Evolutionary conservation across 371 early-diverging fungal species (phyloP), one percentile per base, ranked within the genome.

Genomic region (Syncephalis fuscata): DNA sequence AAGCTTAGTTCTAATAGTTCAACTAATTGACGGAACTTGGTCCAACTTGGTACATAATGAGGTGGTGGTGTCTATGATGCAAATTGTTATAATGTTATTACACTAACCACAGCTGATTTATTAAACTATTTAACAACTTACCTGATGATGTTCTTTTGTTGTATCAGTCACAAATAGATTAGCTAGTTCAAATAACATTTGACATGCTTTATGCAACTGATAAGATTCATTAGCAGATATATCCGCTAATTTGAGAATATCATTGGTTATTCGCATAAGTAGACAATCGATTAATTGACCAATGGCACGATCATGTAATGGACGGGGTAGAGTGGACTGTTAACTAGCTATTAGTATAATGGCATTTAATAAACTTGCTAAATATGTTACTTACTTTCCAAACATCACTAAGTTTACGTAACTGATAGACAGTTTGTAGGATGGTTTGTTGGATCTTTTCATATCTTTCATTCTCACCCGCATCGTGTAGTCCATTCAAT

Each of bases 151-250:
- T 32, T 32, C n/a, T n/a, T n/a, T n/a, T n/a, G n/a, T n/a, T n/a
- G n/a, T n/a, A n/a, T n/a, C 11, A 32, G 11, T 11, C 11, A n/a
- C 45, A 27, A 78, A 76, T 2, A 61, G 63, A 41, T 63, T 59
- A 15, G 69, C 70, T 10, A 76, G 51, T 36, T 71, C 68, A 43
- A 67, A 61, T 26, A 76, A 21, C n/a, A 71, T 61, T 27, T 67
- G 67, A 27, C 72, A 61, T 0, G 63, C 55, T 2, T 55, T 51
- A 7, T 76, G 71, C 17, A 84, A 70, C 24, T 66, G 55, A 44
- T 71, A 73, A 0, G 79, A 78, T 48, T 81, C 85, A 24, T 76
- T 70, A 3, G 72, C 80, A 1, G 75, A 76, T 51, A 84, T 84
- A 48, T 84, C 85, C 41, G 55, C 48, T 24, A 79, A 48, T 3